Conservation (phyloP, 148 eudicot genomes). For the Amaranthus cruentus region DNA sequence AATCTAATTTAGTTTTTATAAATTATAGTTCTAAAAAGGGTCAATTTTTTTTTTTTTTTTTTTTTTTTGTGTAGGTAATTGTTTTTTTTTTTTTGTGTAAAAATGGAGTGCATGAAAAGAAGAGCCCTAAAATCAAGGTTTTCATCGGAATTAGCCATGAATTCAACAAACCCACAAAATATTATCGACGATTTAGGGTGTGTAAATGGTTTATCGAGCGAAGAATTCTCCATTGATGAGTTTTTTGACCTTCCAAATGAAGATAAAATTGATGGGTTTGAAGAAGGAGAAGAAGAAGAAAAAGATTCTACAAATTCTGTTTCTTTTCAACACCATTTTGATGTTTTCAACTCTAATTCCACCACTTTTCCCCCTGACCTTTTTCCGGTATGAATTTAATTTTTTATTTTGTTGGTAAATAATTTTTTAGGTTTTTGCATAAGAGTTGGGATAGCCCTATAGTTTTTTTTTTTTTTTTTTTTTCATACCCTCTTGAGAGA, state of each 20-base stretch:
- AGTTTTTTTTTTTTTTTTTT: too few relatives aligned
- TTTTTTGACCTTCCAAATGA: constrained; percentile 64
- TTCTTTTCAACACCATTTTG: constrained; percentile 40
- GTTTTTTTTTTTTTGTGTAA: too few relatives aligned
- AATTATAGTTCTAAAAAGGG: too few relatives aligned
- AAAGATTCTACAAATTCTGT: constrained; percentile 37
- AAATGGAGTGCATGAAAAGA: constrained; percentile 73
- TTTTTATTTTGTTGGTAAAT: too few relatives aligned
- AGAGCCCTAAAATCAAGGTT: constrained; percentile 74
- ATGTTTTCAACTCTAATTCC: constrained; percentile 31
- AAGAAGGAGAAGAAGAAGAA: constrained; percentile 26
- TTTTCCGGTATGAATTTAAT: constrained; percentile 49
- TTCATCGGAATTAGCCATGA: constrained; percentile 39
- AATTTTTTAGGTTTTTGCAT: too few relatives aligned
- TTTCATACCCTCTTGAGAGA: too few relatives aligned
- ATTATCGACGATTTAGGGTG: constrained; percentile 39
- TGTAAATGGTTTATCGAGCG: constrained; percentile 27
- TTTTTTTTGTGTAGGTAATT: too few relatives aligned
- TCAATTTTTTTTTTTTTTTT: too few relatives aligned
- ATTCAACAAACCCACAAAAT: constrained; percentile 29
- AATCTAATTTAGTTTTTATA: neutral
- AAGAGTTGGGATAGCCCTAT: too few relatives aligned
- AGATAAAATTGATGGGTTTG: constrained; percentile 24
- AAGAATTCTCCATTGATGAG: constrained; percentile 76
- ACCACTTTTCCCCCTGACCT: constrained; percentile 40